These are phyloP conservation scores for Schizopora paradoxa DNA, from an alignment of 1,284 basidiomycete species.

Conservation along the genomic window DNA sequence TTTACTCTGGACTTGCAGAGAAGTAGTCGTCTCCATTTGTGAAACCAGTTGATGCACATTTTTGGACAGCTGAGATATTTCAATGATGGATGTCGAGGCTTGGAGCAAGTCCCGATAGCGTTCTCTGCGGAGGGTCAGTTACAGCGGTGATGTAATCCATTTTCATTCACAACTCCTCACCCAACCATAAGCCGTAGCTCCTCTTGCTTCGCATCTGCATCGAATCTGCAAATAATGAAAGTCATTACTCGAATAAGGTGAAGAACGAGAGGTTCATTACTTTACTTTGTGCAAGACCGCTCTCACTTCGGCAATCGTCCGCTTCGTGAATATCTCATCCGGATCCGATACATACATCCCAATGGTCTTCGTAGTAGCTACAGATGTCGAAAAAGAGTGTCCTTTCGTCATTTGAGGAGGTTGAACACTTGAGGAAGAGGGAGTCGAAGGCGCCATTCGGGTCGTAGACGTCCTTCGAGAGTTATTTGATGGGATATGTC, in stretches of 20 bases:
- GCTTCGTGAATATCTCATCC: slow-evolving; percentile 74
- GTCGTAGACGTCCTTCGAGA: too few relatives aligned
- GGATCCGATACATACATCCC: slow-evolving; percentile 40
- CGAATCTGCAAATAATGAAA: slow-evolving; percentile 43
- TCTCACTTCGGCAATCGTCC: slow-evolving; percentile 73
- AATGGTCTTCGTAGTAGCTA: neutral
- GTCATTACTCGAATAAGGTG: neutral
- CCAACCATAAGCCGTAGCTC: slow-evolving; percentile 93
- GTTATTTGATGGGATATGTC: neutral
- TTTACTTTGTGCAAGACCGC: slow-evolving; percentile 65
- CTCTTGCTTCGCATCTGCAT: slow-evolving; percentile 87
- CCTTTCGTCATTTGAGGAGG: neutral
- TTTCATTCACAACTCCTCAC: slow-evolving; percentile 46
- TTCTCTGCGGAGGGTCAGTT: slow-evolving; percentile 68
- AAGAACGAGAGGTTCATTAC: slow-evolving; percentile 33
- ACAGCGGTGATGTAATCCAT: slow-evolving; percentile 29
- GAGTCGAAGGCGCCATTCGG: too few relatives aligned
- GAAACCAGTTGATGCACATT: slow-evolving; percentile 55
- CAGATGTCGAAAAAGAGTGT: neutral
- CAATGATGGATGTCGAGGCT: slow-evolving; percentile 84
- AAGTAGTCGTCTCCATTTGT: slow-evolving; percentile 42
- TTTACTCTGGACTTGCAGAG: slow-evolving; percentile 44
- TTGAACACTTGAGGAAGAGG: too few relatives aligned
- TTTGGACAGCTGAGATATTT: slow-evolving; percentile 61
- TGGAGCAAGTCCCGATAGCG: slow-evolving; percentile 90